phyloP scores from a whole-genome alignment of 208 protist species.

The Balamuthia mandrillaris region DNA sequence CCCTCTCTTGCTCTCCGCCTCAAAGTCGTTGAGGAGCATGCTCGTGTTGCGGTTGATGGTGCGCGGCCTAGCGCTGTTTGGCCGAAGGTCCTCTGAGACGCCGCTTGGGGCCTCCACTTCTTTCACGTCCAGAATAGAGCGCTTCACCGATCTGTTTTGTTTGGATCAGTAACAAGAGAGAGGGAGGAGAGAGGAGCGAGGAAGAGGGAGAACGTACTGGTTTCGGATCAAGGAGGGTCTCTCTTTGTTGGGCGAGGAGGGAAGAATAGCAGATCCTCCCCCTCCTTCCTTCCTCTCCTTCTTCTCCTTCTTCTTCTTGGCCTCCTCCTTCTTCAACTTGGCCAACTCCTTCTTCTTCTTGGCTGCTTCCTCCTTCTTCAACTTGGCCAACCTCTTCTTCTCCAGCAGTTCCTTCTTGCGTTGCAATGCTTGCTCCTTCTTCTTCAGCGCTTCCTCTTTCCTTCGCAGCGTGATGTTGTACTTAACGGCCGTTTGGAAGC shows the following conservation, averaged over 20 bases:
- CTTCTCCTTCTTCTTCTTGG: neutral
- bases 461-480: constrained; percentile 6
- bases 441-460: neutral
- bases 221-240: neutral
- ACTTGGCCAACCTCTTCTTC: constrained; percentile 18
- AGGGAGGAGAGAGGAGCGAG: too few relatives aligned
- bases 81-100: too few relatives aligned
- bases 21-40: neutral
- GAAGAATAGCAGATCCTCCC: neutral
- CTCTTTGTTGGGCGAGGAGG: neutral
- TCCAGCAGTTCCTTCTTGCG: neutral
- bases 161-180: too few relatives aligned
- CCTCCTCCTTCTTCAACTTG: neutral
- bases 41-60: too few relatives aligned
- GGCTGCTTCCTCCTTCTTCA: constrained; percentile 14
- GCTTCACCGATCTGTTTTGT: too few relatives aligned
- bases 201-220: too few relatives aligned
- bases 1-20: neutral
- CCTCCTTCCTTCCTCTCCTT: neutral
- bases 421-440: neutral
- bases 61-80: too few relatives aligned
- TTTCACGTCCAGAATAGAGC: too few relatives aligned
- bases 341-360: neutral
- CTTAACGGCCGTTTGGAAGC: constrained; percentile 12
- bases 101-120: too few relatives aligned